Evolutionary conservation across 2,329 filamentous ascomycete genomes (phyloP).

Genomic region (Exophiala dermatitidis): DNA sequence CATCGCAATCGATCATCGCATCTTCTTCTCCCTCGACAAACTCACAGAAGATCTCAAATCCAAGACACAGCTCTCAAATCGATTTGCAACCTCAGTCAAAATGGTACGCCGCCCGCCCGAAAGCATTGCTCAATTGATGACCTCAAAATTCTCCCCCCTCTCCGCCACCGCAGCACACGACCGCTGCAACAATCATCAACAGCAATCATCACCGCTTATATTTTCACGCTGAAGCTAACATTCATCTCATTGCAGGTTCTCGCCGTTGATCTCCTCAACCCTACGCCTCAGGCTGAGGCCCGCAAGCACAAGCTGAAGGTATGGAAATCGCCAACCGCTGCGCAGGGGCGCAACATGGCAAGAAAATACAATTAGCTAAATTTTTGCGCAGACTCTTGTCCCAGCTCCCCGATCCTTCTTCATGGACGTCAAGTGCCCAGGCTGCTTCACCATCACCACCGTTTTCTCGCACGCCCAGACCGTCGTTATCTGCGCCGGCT

Average conservation of each 20-base stretch:
- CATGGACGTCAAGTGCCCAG: slow-evolving; percentile 99
- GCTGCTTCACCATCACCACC: slow-evolving; percentile 99
- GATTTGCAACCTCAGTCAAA: slow-evolving; percentile 48
- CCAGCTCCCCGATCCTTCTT: slow-evolving; percentile 98
- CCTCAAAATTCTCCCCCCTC: slow-evolving; percentile 20
- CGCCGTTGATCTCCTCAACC: slow-evolving; percentile 99
- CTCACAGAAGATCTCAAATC: slow-evolving; percentile 29
- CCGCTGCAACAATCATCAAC: slow-evolving; percentile 21
- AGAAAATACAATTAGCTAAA: slow-evolving; percentile 1
- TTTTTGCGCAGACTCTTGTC: slow-evolving; percentile 65
- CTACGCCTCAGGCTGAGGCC: slow-evolving; percentile 91
- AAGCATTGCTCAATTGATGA: slow-evolving; percentile 10
- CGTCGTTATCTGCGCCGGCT: slow-evolving; percentile 99
- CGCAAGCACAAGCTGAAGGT: slow-evolving; percentile 99
- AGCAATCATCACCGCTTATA: slow-evolving; percentile 13
- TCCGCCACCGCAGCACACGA: slow-evolving; percentile 23
- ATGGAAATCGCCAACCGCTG: slow-evolving; percentile 35
- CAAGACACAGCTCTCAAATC: slow-evolving; percentile 1
- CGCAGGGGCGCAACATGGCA: not conserved
- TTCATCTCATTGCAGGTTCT: slow-evolving; percentile 66
- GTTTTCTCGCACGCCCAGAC: slow-evolving; percentile 99
- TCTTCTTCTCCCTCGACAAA: slow-evolving; percentile 29
- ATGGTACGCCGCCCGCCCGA: slow-evolving; percentile 52
- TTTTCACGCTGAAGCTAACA: slow-evolving; percentile 13
- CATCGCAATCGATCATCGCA: slow-evolving; percentile 33